Evolutionary conservation across 2,329 filamentous ascomycete genomes (phyloP), one percentile per base, ranked within the genome.

Genomic region (Trichoderma asperellum): DNA sequence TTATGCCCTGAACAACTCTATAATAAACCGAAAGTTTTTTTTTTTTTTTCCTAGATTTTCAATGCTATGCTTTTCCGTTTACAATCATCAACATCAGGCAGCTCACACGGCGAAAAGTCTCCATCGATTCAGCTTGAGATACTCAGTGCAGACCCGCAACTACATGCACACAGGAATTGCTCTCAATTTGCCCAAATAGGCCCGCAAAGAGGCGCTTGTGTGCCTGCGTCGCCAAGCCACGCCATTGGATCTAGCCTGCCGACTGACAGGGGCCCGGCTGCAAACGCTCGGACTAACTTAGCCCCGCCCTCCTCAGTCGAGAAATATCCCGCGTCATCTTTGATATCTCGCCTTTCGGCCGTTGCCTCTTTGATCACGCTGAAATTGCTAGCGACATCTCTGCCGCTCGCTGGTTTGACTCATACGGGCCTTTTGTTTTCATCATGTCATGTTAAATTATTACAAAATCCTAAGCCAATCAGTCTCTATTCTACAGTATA

Each of bases 211-310:
- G 40, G 34, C 11, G 49, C 29, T 21, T 55, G 35, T 56, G 62
- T 65, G 62, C 62, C 62, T 65, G 62, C 62, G 37, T 65, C 62
- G 62, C 62, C 62, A 65, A 65, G 62, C 24, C 52, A 21, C 52
- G 21, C 62, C 34, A 56, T 29, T 47, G 52, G 35, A 65, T 65
- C 52, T 65, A 47, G 56, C 56, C 52, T 65, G 32, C 43, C 4
- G 24, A 49, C 37, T 12, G 37, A 57, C 62, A 65, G 52, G 62
- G 62, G 62, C 18, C 47, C 18, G 62, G 34, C 37, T 32, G 35
- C 11, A 57, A 47, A 57, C 43, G 32, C 35, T 57, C 62, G 52
- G 35, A 10, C 62, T 57, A 65, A 16, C 27, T 47, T 7, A 24
- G 47, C 35, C 11, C 61, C 53, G 49, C 49, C 40, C 55, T 58